Evolutionary conservation across 768 basidiomycete species (phyloP).

Genomic region (Boletellus sp.): DNA sequence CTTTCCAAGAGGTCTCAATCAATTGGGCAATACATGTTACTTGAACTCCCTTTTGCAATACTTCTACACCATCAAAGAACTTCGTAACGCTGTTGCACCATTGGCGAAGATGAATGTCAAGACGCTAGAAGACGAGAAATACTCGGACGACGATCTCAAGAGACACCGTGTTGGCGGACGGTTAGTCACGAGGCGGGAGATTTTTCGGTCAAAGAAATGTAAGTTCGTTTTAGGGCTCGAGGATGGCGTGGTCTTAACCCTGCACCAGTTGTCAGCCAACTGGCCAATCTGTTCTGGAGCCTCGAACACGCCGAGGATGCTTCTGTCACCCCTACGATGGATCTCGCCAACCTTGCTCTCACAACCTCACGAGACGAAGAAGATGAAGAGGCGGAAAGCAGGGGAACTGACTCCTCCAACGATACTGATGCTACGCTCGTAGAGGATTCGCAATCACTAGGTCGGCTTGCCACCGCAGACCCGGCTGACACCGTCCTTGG

Average conservation of each 20-base stretch:
- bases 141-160: conserved; percentile 77
- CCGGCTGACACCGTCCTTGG: conserved; percentile 60
- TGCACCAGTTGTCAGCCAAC: conserved; percentile 67
- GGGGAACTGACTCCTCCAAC: conserved; percentile 76
- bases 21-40: conserved; percentile 87
- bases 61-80: conserved; percentile 92
- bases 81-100: conserved; percentile 69
- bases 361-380: conserved; percentile 89
- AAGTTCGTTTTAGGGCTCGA: conserved; percentile 23
- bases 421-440: conserved; percentile 88
- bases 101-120: conserved; percentile 55
- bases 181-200: conserved; percentile 74
- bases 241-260: conserved; percentile 9
- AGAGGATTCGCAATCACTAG: conserved; percentile 54
- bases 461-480: conserved; percentile 18
- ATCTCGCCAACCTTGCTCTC: conserved; percentile 87
- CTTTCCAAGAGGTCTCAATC: conserved; percentile 81
- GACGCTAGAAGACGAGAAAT: conserved; percentile 60
- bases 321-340: conserved; percentile 78
- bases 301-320: conserved; percentile 63
- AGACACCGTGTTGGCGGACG: conserved; percentile 86
- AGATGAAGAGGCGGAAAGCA: conserved; percentile 70
- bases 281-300: conserved; percentile 74
- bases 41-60: conserved; percentile 79
- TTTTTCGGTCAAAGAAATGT: conserved; percentile 85